A percentile compares a stretch with the other conserved stretches of the same genome.
Evolutionary conservation across 1,284 basidiomycete genomes (phyloP).

Genomic region (Cryptococcus deneoformans): DNA sequence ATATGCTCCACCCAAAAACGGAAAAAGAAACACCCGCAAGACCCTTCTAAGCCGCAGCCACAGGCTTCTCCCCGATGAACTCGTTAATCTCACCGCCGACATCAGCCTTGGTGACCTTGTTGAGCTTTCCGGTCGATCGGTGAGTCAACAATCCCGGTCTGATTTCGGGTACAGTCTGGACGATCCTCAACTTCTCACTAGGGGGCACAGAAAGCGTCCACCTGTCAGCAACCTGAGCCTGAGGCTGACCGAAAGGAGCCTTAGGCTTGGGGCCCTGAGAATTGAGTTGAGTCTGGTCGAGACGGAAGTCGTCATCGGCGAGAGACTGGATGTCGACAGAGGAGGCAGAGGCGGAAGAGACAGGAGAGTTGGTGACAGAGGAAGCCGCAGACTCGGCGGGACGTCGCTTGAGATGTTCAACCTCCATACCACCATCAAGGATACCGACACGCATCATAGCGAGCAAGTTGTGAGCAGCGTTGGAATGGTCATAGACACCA

Average conservation of each 20-base stretch:
- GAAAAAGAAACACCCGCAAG: conserved; percentile 2
- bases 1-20: neutral
- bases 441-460: conserved; percentile 90
- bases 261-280: conserved; percentile 33
- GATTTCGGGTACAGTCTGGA: conserved; percentile 38
- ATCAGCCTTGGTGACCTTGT: conserved; percentile 25
- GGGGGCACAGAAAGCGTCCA: conserved; percentile 45
- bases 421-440: conserved; percentile 71
- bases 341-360: conserved; percentile 35
- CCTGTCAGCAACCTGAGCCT: conserved; percentile 39
- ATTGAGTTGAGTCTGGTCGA: conserved; percentile 36
- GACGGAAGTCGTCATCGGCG: conserved; percentile 24
- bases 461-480: conserved; percentile 75
- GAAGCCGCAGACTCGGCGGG: conserved; percentile 32
- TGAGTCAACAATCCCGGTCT: conserved; percentile 35
- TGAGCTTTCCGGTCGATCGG: conserved; percentile 6
- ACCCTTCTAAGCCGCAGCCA: conserved; percentile 6
- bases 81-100: conserved; percentile 22
- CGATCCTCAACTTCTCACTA: conserved; percentile 45
- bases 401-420: conserved; percentile 53
- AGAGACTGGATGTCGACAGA: conserved; percentile 37
- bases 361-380: conserved; percentile 28
- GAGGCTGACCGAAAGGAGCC: conserved; percentile 42
- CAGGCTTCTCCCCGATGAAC: conserved; percentile 19
- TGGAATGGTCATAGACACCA: conserved; percentile 89